phyloP scores from a whole-genome alignment of 1,139 yeast genomes.

The Debaryomyces nepalensis region DNA sequence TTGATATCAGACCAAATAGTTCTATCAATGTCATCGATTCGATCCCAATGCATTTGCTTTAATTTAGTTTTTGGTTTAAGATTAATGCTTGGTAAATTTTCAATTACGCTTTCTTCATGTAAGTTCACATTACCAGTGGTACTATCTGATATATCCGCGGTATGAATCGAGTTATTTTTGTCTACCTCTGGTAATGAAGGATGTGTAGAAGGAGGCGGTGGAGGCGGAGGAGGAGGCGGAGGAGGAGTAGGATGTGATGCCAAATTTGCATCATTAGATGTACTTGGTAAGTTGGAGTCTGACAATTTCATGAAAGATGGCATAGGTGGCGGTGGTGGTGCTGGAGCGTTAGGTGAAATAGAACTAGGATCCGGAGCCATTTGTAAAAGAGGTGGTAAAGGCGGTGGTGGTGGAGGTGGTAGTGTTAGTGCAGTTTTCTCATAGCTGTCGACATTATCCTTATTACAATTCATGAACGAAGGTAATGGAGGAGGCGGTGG shows the following conservation, averaged over 20 bases:
- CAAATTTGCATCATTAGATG: slow-evolving; percentile 23
- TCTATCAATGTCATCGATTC: slow-evolving; percentile 65
- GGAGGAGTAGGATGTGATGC: slow-evolving; percentile 23
- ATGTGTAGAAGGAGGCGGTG: not conserved
- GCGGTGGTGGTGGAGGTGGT: slow-evolving; percentile 35
- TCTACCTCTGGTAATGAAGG: not conserved
- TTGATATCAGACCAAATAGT: slow-evolving; percentile 81
- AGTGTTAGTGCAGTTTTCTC: not conserved
- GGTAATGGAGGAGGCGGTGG: slow-evolving; percentile 21
- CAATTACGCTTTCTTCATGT: not conserved
- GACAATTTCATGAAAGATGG: slow-evolving; percentile 15
- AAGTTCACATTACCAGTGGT: not conserved
- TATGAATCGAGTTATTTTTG: not conserved
- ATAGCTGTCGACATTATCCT: no score
- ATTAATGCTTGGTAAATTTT: not conserved
- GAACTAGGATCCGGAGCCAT: no score
- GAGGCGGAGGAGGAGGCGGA: slow-evolving; percentile 11
- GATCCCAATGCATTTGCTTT: slow-evolving; percentile 97
- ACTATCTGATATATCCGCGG: not conserved
- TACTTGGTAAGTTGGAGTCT: no score
- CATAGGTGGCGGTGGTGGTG: slow-evolving; percentile 20
- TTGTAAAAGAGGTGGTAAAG: slow-evolving; percentile 21
- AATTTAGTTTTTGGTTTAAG: slow-evolving; percentile 65
- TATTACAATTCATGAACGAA: not conserved
- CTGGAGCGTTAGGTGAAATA: slow-evolving; percentile 21